Base-by-base conservation (phyloP, 208 protist species). In the Lotmaria passim region DNA sequence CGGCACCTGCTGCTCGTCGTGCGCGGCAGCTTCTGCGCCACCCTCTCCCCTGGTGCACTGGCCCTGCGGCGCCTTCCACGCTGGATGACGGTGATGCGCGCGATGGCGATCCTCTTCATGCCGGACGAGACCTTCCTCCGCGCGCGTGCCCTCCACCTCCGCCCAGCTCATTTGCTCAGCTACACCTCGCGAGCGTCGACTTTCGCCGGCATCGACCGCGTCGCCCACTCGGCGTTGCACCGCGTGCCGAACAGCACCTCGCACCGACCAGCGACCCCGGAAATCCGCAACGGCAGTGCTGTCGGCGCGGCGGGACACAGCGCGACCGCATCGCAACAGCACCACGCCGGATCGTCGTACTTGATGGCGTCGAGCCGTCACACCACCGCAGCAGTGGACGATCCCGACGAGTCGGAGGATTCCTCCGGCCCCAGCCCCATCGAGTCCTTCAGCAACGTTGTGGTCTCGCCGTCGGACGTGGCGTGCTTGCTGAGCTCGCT, bases 1-100 rank as follows among this genome's bases (percentile, higher is more conserved):
- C 85, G 85, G 12, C 91, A 96, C 57, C 69, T 96, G 8, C 39
- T 96, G 2, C 50, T 93, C n/a, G 80, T 92, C 6, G 36, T 94
- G 4, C 85, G 81, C 12, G 81, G 89, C 24, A 87, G 85, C 73
- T 82, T 83, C 55, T 43, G 48, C 17, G 26, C 39, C 0, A 58
- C 61, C 30, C 53, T 78, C 36, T 51, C 78, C 7, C 72, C 81
- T 15, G 76, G 77, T 5, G 55, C 69, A 1, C 51, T 76, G 23
- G 69, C 91, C 12, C 51, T 91, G 50, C 79, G 81, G 10, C 77
- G 78, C 23, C 59, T 86, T 7, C 69, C 85, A 10, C 30, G 70
- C 21, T 79, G 78, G 58, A 55, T 61, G 19, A 67, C 66, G 1
- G 31, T 95, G 17, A 59, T 95, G 24, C 71, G 77, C 44, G 83